These are phyloP conservation scores for Xylaria sp. DNA, from an alignment of 2,329 filamentous ascomycete genomes.

Conservation along the genomic window DNA sequence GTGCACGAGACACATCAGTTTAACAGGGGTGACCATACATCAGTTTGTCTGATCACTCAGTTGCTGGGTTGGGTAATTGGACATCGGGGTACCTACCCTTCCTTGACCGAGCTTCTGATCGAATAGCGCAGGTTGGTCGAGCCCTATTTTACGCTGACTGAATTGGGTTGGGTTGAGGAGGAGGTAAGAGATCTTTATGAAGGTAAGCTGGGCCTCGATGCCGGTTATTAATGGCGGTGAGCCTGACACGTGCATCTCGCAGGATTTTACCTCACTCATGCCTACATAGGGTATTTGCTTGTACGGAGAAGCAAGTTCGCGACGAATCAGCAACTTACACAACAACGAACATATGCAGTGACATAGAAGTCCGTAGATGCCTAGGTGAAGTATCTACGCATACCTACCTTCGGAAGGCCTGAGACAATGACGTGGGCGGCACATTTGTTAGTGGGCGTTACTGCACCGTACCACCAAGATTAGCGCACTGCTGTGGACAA, in stretches of 20 bases:
- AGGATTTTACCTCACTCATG: neutral
- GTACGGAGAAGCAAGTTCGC: neutral
- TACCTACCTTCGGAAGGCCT: neutral
- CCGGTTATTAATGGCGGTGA: neutral
- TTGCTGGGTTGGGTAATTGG: no score
- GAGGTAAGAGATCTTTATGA: no score
- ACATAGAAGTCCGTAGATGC: neutral
- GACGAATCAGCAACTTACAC: constrained; percentile 24
- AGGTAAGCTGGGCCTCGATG: neutral
- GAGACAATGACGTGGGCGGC: constrained; percentile 11
- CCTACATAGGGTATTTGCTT: neutral
- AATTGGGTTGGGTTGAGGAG: no score
- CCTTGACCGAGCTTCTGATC: no score
- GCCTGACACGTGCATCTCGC: constrained; percentile 3
- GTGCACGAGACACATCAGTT: no score
- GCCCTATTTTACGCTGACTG: no score
- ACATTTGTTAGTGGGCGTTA: neutral
- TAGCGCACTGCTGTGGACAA: neutral
- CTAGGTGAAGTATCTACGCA: no score
- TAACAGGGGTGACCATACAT: no score
- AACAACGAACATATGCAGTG: neutral
- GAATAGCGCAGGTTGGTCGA: no score
- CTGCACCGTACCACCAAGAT: neutral
- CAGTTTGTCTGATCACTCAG: no score
- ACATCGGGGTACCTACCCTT: no score